These are phyloP conservation scores for Cadophora luteo-olivacea DNA, from an alignment of 2,329 filamentous ascomycete genomes.

Conservation along the genomic window DNA sequence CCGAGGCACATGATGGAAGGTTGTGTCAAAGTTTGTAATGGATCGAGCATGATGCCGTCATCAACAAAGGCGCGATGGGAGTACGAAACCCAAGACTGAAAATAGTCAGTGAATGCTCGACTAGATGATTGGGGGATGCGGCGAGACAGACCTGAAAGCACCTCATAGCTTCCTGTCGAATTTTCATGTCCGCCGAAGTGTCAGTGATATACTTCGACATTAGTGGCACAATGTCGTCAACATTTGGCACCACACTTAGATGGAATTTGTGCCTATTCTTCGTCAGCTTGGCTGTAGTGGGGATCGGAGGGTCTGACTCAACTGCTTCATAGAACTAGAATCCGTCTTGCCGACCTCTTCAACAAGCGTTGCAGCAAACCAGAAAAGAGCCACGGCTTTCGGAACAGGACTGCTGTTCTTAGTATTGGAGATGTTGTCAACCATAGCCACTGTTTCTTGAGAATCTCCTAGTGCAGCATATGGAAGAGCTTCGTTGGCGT, in stretches of 20 bases:
- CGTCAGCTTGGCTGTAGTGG: slow-evolving; percentile 25
- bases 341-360: slow-evolving; percentile 75
- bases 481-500: slow-evolving; percentile 52
- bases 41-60: slow-evolving; percentile 61
- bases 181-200: slow-evolving; percentile 49
- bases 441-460: slow-evolving; percentile 51
- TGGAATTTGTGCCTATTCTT: slow-evolving; percentile 52
- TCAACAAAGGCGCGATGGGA: slow-evolving; percentile 68
- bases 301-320: slow-evolving; percentile 15
- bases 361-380: slow-evolving; percentile 68
- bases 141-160: slow-evolving; percentile 61
- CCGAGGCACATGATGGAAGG: slow-evolving; percentile 66
- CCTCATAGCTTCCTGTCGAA: slow-evolving; percentile 62
- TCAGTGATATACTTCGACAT: slow-evolving; percentile 50
- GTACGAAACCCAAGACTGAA: slow-evolving; percentile 75
- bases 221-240: slow-evolving; percentile 56
- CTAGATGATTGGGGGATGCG: background rate
- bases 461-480: slow-evolving; percentile 55
- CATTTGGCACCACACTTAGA: slow-evolving; percentile 57
- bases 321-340: slow-evolving; percentile 60
- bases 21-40: slow-evolving; percentile 65
- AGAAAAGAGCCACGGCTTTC: slow-evolving; percentile 58
- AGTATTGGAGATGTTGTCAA: slow-evolving; percentile 53
- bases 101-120: slow-evolving; percentile 22
- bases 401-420: slow-evolving; percentile 47